Base-by-base conservation (phyloP, 2,329 filamentous ascomycete species). In the Colletotrichum abscissum region DNA sequence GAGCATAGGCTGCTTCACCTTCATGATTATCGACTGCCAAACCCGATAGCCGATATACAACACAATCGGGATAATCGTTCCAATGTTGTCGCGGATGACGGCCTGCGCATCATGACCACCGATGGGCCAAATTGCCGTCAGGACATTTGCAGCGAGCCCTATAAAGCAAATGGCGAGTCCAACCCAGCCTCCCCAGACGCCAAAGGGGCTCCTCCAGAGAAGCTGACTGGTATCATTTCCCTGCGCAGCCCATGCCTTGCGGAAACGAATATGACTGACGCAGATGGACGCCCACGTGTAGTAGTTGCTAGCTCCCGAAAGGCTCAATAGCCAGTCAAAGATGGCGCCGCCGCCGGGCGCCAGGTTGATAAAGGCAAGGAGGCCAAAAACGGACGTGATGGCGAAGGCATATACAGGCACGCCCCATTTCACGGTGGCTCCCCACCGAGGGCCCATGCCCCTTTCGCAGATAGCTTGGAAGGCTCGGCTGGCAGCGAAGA, bases 241-340 rank as follows among this genome's bases (percentile, higher is more conserved):
- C 63, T 86, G 85, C 1, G 78, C 79, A 28, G 79, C 79, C 58
- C 86, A 79, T 5, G 84, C 86, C 8, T 78, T 76, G 74, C 84
- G 81, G 77, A 86, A 86, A 63, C 83, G 83, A 74, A 88, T 82
- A 75, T 87, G 87, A 42, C 84, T 83, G 35, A 85, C 73, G 75
- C 82, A 85, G 73, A 87, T 84, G 68, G 80, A 85, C 26, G 82
- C 81, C 87, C 87, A 89, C 58, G 86, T 87, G 74, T 88, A 84
- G 69, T 87, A 81, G 59, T 83, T 84, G 33, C 84, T 82, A 19
- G 86, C 82, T 2, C 85, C 85, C 54, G 84, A 84, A 8, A 88
- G 78, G 62, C 86, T 85, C 59, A 85, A 80, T 63, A 88, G 80
- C 85, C 86, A 87, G 52, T 81, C 77, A 76, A 87, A 87, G 55